Base-by-base conservation (phyloP, 2,329 filamentous ascomycete genomes). In the Pseudogymnoascus sp. region DNA sequence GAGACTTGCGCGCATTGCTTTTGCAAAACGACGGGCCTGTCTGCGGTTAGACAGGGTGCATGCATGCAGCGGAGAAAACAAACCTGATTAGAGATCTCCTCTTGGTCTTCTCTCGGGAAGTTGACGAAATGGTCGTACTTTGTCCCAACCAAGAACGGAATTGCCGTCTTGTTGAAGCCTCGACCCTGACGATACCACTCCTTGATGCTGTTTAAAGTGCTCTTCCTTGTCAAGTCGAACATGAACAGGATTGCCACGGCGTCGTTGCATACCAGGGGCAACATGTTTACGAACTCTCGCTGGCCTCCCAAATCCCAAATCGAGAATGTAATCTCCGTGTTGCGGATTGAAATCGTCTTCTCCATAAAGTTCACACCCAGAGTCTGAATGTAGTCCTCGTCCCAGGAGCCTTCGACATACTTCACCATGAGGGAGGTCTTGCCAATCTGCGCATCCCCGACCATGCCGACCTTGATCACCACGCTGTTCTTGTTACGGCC, bases 61-160 rank as follows among this genome's bases (percentile, higher is more conserved):
- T 23, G 9, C 15, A 35, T 38, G 19, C 40, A 31, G 13, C 7
- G 9, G 10, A 62, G 44, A 66, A 62, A 46, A 66, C 76, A 64
- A 78, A 95, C 92, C 83, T 96, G 93, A 72, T 95, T 93, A 13
- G 92, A 96, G 67, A 99, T 99, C 77, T 99, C 95, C 76, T 99
- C 95, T 75, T 99, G 95, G 73, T 99, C 95, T 74, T 97, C 93
- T 44, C 90, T 85, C 0, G 95, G 93, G 72, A 99, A 97, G 78
- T 97, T 99, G 77, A 99, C 93, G 79, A 99, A 99, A 74, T 97
- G 95, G 72, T 99, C 95, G 76, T 97, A 99, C 77, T 99, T 99
- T 37, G 95, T 99, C 65, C 95, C 95, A 17, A 99, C 91, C 23
- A 99, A 78, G 72, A 99, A 96, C 0, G 95, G 95, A 69, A 99